Evolutionary conservation across 345 rosid genomes (phyloP), one percentile per base, ranked within the genome.

Genomic region (Excoecaria cochinchinensis): DNA sequence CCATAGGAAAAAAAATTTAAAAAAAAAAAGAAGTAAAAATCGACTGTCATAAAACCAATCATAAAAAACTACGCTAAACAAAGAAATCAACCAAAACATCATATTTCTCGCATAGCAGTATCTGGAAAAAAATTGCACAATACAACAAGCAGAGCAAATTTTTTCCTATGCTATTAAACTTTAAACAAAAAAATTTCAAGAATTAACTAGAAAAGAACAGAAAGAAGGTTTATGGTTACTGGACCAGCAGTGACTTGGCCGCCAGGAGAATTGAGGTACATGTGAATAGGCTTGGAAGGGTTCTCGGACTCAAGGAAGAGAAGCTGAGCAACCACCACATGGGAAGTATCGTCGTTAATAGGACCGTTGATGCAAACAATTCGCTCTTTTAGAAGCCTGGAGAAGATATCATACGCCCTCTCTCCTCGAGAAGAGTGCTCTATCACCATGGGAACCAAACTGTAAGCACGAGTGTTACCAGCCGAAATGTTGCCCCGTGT

Each of bases 401-500:
- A 96, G 84, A 96, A 93, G 46, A 96, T 93, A 73, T 92, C 99
- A 81, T 93, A 96, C 15, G 99, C 97, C 65, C 98, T 88, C 88
- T 96, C 99, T 12, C 98, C 99, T 25, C 99, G 87, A 17, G 97
- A 93, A 13, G 99, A 93, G 80, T 93, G 97, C 86, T 93, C 98
- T 15, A 96, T 89, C 72, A 93, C 99, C 99, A 96, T 96, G 14
- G 98, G 99, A 53, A 96, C 81, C 67, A 93, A 68, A 74, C 91
- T 85, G 84, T 88, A 93, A 50, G 85, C 65, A 57, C 99, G 89
- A 42, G 66, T 63, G 47, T 40, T 42, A 52, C 76, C 22, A 8
- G 16, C 16, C 24, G 61, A 3, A 50, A 22, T 13, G 19, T 19
- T 19, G 24, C 22, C 21, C 25, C 25, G 12, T 7, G 24, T 14